These are phyloP conservation scores for Dunaliella salina DNA, from an alignment of 163 green algal genomes.

Conservation along the genomic window DNA sequence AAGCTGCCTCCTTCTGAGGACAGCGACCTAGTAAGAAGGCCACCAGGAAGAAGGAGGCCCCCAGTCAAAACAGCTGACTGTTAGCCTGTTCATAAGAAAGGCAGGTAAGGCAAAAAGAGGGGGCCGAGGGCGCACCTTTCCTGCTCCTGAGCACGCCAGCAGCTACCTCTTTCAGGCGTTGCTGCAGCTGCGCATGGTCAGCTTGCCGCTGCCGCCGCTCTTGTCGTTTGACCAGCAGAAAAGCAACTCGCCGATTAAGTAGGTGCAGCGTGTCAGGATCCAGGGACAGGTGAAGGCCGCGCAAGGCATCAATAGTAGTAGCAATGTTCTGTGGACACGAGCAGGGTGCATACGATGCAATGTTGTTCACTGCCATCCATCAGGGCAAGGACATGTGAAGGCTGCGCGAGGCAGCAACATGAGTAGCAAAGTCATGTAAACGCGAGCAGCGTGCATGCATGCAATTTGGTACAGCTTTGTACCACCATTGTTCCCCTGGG, in stretches of 20 bases:
- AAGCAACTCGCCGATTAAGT: neutral
- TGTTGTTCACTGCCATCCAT: neutral
- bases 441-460: neutral
- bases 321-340: neutral
- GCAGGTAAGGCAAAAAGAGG: neutral
- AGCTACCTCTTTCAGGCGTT: neutral
- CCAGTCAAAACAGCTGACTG: too few relatives aligned
- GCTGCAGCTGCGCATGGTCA: neutral
- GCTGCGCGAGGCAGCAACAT: neutral
- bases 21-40: too few relatives aligned
- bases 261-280: neutral
- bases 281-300: neutral
- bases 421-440: neutral
- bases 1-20: neutral
- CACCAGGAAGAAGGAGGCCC: too few relatives aligned
- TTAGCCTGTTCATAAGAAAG: too few relatives aligned
- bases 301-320: neutral
- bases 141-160: neutral
- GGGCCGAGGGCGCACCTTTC: neutral
- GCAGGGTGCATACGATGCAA: neutral
- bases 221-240: neutral
- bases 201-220: neutral
- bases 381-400: neutral
- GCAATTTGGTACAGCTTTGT: neutral
- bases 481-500: too few relatives aligned